Percentiles rank a stretch among this genome's conserved stretches.
These are phyloP conservation scores for Bimuria novae-zelandiae DNA, from an alignment of 2,329 filamentous ascomycete species.

Conservation along the genomic window DNA sequence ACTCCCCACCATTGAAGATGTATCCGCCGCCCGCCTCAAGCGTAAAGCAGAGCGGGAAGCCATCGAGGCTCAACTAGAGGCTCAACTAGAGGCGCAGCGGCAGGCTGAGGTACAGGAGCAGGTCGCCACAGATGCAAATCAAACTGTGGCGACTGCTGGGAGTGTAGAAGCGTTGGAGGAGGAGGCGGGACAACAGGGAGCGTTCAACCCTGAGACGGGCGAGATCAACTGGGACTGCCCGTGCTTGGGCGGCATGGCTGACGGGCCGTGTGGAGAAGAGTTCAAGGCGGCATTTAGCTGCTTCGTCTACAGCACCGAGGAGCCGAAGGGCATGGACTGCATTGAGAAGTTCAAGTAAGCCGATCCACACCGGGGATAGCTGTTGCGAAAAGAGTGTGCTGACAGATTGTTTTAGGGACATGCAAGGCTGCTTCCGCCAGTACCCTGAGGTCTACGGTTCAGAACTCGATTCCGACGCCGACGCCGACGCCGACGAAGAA, in stretches of 20 bases:
- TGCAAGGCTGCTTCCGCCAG: constrained; percentile 95
- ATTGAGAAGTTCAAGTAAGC: constrained; percentile 96
- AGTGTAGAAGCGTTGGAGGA: constrained; percentile 68
- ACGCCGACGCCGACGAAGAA: constrained; percentile 68
- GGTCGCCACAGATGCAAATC: background rate
- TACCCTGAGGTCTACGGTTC: constrained; percentile 93
- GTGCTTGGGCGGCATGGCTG: constrained; percentile 94
- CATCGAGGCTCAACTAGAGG: constrained; percentile 21
- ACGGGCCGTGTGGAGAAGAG: constrained; percentile 92
- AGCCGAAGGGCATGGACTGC: constrained; percentile 97
- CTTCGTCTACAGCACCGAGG: constrained; percentile 93
- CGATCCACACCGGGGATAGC: background rate
- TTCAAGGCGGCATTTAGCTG: constrained; percentile 97
- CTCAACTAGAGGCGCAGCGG: constrained; percentile 29
- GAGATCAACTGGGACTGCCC: constrained; percentile 99
- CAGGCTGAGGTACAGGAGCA: constrained; percentile 3
- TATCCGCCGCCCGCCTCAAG: constrained; percentile 49
- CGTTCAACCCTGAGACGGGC: constrained; percentile 97
- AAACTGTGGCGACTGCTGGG: constrained; percentile 21
- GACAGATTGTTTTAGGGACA: constrained; percentile 63
- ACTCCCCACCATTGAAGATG: constrained; percentile 51
- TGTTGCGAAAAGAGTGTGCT: constrained; percentile 3
- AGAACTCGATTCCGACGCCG: constrained; percentile 80
- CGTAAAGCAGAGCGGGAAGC: constrained; percentile 36
- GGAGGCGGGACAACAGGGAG: constrained; percentile 84